Evolutionary conservation across 208 protist genomes (phyloP), one percentile per base, ranked within the genome.

Genomic region (Novymonas esmeraldas): DNA sequence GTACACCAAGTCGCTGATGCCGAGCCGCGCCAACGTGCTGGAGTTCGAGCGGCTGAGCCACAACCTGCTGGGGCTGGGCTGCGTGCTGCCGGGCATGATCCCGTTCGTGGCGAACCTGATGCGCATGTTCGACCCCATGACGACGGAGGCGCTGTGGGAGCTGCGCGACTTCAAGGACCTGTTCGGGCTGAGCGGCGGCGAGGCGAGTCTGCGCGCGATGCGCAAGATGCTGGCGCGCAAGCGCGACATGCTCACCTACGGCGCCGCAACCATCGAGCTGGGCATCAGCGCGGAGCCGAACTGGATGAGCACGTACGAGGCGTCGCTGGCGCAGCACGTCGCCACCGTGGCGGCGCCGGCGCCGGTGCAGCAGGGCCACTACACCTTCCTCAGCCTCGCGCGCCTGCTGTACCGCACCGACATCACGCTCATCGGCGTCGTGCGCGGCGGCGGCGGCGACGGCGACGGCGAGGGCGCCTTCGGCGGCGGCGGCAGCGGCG

Each of bases 21-120:
- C 70, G 7, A 48, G 39, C n/a, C 41, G 45, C 18, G 76, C 64
- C 10, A 48, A 70, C 29, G 68, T 77, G 55, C 41, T 81, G 18
- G 76, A 81, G 50, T 51, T 81, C 38, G 76, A 77, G 64, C 76
- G 70, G 22, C 54, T 81, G n/a, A 81, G 64, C 56, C 70, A 77
- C 69, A 81, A 70, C 65, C 54, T 81, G 46, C 61, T 81, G 16
- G 70, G 76, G 11, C 65, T 72, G 10, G 76, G 76, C 36, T 67
- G 70, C 48, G 76, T 81, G 29, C 64, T 81, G 36, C 76, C 76
- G 1, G 70, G 70, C 18, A 77, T 73, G 58, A 64, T 81, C 9
- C 76, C 76, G 24, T 38, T 77, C 24, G 10, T 81, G 20, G 76
- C 52, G 5, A 77, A 81, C 49, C 65, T 81, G 16, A 64, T 81